phyloP scores from a whole-genome alignment of 1,284 basidiomycete species.

The Cryptococcus jaspeensis region DNA sequence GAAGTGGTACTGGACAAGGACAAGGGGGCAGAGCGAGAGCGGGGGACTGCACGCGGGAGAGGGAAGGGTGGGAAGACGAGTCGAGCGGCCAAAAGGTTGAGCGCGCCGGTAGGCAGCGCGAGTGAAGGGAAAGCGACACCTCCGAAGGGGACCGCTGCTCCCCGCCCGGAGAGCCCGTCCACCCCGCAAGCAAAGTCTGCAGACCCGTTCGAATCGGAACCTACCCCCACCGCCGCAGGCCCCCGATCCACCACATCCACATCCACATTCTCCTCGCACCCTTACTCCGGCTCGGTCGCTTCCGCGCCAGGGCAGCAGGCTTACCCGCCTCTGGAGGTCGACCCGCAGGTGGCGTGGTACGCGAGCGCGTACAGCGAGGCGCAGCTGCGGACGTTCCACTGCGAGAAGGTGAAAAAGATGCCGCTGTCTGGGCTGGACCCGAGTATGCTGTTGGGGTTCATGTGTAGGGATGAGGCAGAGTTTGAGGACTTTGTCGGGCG shows the following conservation, averaged over 20 bases:
- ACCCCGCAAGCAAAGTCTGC: constrained; percentile 9
- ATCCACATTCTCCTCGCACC: too few species aligned
- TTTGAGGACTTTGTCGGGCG: constrained; percentile 78
- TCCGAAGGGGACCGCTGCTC: constrained; percentile 5
- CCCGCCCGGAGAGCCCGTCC: constrained; percentile 7
- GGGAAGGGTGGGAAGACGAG: background rate
- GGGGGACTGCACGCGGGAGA: background rate
- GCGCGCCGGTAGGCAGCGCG: background rate
- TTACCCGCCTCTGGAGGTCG: constrained; percentile 8
- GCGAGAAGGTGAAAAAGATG: constrained; percentile 91
- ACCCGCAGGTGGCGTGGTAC: constrained; percentile 59
- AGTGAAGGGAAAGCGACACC: background rate
- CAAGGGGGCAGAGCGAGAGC: background rate
- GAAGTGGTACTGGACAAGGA: background rate
- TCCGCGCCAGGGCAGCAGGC: too few species aligned
- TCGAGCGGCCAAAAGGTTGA: background rate
- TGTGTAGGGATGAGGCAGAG: constrained; percentile 76
- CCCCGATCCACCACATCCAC: too few species aligned
- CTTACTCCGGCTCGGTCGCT: too few species aligned
- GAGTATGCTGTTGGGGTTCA: constrained; percentile 92
- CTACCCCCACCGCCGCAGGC: background rate
- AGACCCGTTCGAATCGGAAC: constrained; percentile 6
- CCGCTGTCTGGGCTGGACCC: constrained; percentile 86
- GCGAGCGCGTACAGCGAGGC: constrained; percentile 61
- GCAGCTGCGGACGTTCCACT: constrained; percentile 87